Evolutionary conservation across 1,284 basidiomycete species (phyloP), one percentile per base, ranked within the genome.

Genomic region (Bjerkandera adusta): DNA sequence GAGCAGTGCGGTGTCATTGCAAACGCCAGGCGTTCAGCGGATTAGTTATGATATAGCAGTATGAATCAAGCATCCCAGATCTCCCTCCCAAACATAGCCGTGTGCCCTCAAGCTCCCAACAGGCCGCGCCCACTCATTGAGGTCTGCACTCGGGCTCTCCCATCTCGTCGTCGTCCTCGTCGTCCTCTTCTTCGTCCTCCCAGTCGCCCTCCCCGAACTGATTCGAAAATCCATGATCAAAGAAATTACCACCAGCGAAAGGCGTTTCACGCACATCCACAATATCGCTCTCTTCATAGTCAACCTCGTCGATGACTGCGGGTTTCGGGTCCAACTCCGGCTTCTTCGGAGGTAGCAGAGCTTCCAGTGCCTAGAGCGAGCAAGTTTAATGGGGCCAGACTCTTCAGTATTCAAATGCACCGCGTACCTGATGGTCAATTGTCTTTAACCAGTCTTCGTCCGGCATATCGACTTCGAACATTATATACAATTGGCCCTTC

Each of bases 391-490:
- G 12, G 12, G n/a, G 15, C 18, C 18, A 30, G 25, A 32, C 27
- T 16, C 11, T n/a, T n/a, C n/a, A 5, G 11, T n/a, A 41, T 4
- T 47, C 58, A 25, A 57, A n/a, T n/a, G n/a, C n/a, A n/a, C n/a
- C n/a, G n/a, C n/a, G n/a, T n/a, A 88, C 88, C 63, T 73, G 66
- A 30, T 61, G 61, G 59, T 90, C 81, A 27, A 85, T 67, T 2
- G 68, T 72, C 50, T 67, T 71, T 25, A 90, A 62, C 89, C 89
- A 92, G 34, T 77, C 68, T 41, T 77, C 70, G 49, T 75, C 72
- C 7, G 92, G 89, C 88, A 93, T 93, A 67, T 95, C 92, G 45
- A 97, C 76, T 43, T 85, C 77, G 47, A 96, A 79, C 48, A 85
- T 76, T 43, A 96, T 73, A 54, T 84, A 91, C 40, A 97, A 70